Evolutionary conservation across 768 basidiomycete species (phyloP).

Genomic region (Lactarius deliciosus): DNA sequence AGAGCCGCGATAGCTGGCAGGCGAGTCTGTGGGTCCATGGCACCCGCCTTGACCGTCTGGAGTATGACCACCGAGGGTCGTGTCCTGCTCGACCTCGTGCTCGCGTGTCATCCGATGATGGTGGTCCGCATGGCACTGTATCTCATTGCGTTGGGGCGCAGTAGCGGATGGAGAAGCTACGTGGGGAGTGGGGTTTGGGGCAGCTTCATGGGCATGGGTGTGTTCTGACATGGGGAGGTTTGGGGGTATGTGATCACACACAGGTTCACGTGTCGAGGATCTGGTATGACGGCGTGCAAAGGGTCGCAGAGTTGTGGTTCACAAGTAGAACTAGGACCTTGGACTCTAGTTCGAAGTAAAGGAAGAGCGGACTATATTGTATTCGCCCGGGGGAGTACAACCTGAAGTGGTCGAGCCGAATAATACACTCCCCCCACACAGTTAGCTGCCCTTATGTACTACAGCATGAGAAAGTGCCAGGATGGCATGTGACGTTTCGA

Average conservation of each 20-base stretch:
- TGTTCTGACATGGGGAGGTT: not conserved
- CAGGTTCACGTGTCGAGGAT: not conserved
- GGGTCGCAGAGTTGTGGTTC: not conserved
- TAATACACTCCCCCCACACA: not conserved
- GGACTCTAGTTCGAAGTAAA: not conserved
- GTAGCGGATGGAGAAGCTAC: not conserved
- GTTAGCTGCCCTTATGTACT: not conserved
- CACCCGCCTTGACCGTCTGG: slow-evolving; percentile 22
- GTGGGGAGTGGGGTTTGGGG: not conserved
- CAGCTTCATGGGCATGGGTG: not conserved
- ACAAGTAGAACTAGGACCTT: not conserved
- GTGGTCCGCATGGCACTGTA: not conserved
- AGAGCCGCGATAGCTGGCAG: not conserved
- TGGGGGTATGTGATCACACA: not conserved
- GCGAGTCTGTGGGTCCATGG: slow-evolving; percentile 9
- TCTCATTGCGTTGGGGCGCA: not conserved
- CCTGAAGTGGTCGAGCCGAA: not conserved
- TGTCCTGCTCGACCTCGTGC: not conserved
- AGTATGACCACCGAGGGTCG: slow-evolving; percentile 14
- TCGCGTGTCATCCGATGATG: slow-evolving; percentile 4
- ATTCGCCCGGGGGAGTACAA: not conserved
- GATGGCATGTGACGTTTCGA: no score
- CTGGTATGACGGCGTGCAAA: not conserved
- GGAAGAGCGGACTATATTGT: not conserved
- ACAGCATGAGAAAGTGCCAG: no score